Evolutionary conservation across 768 basidiomycete species (phyloP).

Genomic region (Fomitopsis pulvina): DNA sequence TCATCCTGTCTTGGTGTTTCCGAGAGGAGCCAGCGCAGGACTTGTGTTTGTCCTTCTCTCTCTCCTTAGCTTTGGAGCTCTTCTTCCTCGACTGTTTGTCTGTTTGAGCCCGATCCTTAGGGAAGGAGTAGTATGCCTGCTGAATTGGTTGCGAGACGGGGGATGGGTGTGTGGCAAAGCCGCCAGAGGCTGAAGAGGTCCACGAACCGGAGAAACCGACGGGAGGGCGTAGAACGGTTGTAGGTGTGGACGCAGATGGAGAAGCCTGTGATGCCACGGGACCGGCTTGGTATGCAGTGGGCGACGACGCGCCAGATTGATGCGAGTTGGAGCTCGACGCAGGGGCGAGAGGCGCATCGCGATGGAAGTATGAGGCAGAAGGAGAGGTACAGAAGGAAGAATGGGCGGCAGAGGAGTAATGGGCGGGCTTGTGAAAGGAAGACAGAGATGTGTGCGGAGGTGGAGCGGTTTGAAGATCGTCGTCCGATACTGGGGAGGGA

Average conservation of each 20-base stretch:
- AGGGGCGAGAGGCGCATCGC: too few relatives aligned
- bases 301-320: too few relatives aligned
- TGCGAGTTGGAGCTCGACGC: too few relatives aligned
- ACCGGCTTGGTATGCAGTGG: too few relatives aligned
- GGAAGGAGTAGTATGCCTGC: not conserved
- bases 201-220: conserved; percentile 16
- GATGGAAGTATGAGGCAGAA: not conserved
- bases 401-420: too few relatives aligned
- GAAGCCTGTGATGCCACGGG: too few relatives aligned
- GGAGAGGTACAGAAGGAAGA: too few relatives aligned
- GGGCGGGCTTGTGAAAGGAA: too few relatives aligned
- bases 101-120: not conserved
- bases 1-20: conserved; percentile 5
- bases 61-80: conserved; percentile 8
- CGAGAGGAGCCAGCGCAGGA: conserved; percentile 1
- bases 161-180: not conserved
- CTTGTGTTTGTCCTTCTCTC: conserved; percentile 9
- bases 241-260: not conserved
- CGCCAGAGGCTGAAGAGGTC: too few relatives aligned
- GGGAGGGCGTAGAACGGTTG: conserved; percentile 13
- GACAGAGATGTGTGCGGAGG: too few relatives aligned
- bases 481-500: too few relatives aligned
- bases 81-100: conserved; percentile 5
- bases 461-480: too few relatives aligned
- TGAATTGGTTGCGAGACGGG: not conserved